Evolutionary conservation across 164 flowering plant genomes (phyloP).

Genomic region (Tetrastigma voinierianum): DNA sequence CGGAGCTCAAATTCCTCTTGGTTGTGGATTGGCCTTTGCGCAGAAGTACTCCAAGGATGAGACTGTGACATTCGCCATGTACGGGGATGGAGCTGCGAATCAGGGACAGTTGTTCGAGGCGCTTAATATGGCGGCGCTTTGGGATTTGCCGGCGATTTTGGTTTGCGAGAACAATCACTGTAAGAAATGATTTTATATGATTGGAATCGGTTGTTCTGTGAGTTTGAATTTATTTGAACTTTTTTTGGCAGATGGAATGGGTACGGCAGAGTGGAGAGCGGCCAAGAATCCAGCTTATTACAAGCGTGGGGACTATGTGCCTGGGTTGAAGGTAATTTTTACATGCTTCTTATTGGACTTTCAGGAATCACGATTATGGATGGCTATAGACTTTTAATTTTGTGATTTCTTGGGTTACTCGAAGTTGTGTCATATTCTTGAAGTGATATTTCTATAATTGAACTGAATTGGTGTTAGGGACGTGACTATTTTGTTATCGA

Average conservation of each 20-base stretch:
- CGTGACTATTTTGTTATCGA: too few relatives aligned
- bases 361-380: too few relatives aligned
- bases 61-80: slow-evolving; percentile 70
- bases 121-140: slow-evolving; percentile 85
- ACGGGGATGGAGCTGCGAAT: slow-evolving; percentile 98
- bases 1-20: slow-evolving; percentile 93
- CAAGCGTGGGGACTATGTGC: slow-evolving; percentile 98
- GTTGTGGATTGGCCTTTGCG: slow-evolving; percentile 81
- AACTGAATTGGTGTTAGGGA: too few relatives aligned
- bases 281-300: slow-evolving; percentile 94
- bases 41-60: slow-evolving; percentile 85
- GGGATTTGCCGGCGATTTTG: slow-evolving; percentile 92
- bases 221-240: too few relatives aligned
- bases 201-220: neutral
- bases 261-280: slow-evolving; percentile 98
- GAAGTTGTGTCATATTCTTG: too few relatives aligned
- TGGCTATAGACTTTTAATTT: too few relatives aligned
- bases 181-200: slow-evolving; percentile 29
- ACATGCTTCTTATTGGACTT: too few relatives aligned
- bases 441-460: too few relatives aligned
- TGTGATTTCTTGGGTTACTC: too few relatives aligned
- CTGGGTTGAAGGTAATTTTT: slow-evolving; percentile 87
- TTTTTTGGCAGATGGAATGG: slow-evolving; percentile 84
- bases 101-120: slow-evolving; percentile 99
- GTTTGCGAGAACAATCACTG: slow-evolving; percentile 99